Evolutionary conservation across 148 eudicot genomes (phyloP).

Genomic region (Diospyros lotus): DNA sequence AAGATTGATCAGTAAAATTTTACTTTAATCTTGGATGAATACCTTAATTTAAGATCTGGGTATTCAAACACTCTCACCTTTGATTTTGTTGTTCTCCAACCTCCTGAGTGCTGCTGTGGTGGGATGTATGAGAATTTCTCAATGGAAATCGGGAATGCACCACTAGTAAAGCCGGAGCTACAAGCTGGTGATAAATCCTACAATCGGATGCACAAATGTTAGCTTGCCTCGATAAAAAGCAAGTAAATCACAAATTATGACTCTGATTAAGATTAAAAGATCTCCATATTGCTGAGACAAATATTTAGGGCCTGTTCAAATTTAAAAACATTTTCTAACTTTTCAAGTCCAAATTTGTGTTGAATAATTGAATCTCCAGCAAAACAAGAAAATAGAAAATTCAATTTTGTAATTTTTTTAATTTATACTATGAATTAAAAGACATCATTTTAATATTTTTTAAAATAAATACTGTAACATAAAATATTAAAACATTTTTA

Average conservation of each 20-base stretch:
- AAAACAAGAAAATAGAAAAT: too few relatives aligned
- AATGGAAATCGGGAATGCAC: conserved; percentile 32
- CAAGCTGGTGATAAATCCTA: conserved; percentile 37
- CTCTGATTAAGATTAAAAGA: neutral
- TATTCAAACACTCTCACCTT: conserved; percentile 38
- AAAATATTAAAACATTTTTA: too few relatives aligned
- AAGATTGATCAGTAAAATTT: conserved; percentile 14
- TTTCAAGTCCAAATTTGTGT: too few relatives aligned
- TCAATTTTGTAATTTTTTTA: too few relatives aligned
- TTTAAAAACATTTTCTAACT: too few relatives aligned
- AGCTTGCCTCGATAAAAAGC: conserved; percentile 2
- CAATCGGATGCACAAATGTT: conserved; percentile 16
- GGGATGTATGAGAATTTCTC: conserved; percentile 53
- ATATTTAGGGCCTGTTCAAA: too few relatives aligned
- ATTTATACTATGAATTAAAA: too few relatives aligned
- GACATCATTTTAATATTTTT: too few relatives aligned
- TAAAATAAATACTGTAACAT: too few relatives aligned
- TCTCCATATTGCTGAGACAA: conserved; percentile 1
- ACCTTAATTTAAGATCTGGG: neutral
- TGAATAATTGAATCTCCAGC: too few relatives aligned
- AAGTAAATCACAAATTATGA: neutral
- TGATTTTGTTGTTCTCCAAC: conserved; percentile 77
- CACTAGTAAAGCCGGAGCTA: conserved; percentile 16
- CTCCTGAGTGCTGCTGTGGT: conserved; percentile 40
- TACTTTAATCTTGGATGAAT: neutral